phyloP scores from a whole-genome alignment of 1,284 basidiomycete species.

The Melanopsichium pennsylvanicum region DNA sequence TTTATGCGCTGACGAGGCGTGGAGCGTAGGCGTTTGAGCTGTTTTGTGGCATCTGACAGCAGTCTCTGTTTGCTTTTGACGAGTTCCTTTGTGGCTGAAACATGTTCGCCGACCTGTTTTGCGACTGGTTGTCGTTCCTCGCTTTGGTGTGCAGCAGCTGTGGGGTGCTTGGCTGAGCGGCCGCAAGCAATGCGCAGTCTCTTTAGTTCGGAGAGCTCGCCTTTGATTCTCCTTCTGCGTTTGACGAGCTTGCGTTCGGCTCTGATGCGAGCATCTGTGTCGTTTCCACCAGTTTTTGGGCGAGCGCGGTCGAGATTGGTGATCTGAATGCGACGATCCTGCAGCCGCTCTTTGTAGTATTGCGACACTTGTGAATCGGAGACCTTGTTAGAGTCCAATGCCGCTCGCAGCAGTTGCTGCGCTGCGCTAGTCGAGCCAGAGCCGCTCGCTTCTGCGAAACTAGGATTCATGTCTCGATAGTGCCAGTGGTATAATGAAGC shows the following conservation, averaged over 20 bases:
- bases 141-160: not conserved
- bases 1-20: conserved; percentile 12
- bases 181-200: conserved; percentile 26
- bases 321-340: conserved; percentile 48
- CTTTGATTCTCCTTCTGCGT: conserved; percentile 38
- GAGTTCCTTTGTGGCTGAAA: not conserved
- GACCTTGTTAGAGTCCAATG: conserved; percentile 9
- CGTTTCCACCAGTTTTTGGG: conserved; percentile 33
- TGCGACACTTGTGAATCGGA: conserved; percentile 29
- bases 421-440: conserved; percentile 19
- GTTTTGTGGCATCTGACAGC: conserved; percentile 15
- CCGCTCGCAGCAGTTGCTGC: conserved; percentile 18
- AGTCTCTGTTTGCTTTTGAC: conserved; percentile 29
- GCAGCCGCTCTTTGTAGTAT: conserved; percentile 35
- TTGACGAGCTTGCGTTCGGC: conserved; percentile 32
- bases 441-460: conserved; percentile 12
- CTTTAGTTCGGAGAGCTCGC: conserved; percentile 39
- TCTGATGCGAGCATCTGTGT: conserved; percentile 10
- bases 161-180: conserved; percentile 9
- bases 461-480: conserved; percentile 6
- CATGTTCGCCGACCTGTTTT: not conserved
- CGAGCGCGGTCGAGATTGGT: conserved; percentile 44
- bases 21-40: conserved; percentile 25
- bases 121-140: not conserved
- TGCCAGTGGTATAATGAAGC: not conserved